phyloP scores from a whole-genome alignment of 805 yeast species.

The Debaryomyces castellii region DNA sequence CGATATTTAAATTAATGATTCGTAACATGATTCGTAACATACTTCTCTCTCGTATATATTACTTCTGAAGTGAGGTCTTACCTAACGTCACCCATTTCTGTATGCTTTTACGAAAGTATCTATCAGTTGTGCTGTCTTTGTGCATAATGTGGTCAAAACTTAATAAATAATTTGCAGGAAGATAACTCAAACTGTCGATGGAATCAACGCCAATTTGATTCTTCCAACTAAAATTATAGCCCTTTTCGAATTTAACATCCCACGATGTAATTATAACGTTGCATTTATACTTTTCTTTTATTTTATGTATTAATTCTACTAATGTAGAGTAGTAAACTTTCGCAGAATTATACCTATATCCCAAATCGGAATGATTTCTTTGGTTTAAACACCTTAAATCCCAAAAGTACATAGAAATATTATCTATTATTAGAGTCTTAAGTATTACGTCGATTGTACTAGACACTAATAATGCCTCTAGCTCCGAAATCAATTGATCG shows the following conservation, averaged over 20 bases:
- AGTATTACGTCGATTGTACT: slow-evolving; percentile 7
- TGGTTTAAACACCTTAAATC: slow-evolving; percentile 16
- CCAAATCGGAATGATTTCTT: slow-evolving; percentile 5
- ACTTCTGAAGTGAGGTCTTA: too few species aligned
- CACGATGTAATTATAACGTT: slow-evolving; percentile 26
- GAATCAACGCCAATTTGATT: neutral
- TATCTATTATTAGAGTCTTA: slow-evolving; percentile 26
- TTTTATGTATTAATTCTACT: slow-evolving; percentile 6
- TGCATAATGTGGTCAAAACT: slow-evolving; percentile 12
- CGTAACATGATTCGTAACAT: too few species aligned
- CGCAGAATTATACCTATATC: slow-evolving; percentile 6
- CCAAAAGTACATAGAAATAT: slow-evolving; percentile 38
- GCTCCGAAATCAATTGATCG: neutral
- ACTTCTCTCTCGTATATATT: too few species aligned
- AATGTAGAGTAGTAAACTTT: slow-evolving; percentile 14
- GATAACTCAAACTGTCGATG: slow-evolving; percentile 1
- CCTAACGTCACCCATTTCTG: slow-evolving; percentile 4
- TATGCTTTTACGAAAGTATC: slow-evolving; percentile 3
- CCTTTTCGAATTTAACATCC: slow-evolving; percentile 30
- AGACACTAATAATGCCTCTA: neutral
- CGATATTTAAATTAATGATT: too few species aligned
- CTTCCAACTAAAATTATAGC: slow-evolving; percentile 17
- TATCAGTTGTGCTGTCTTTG: slow-evolving; percentile 4
- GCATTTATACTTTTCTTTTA: slow-evolving; percentile 21
- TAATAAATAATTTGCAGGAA: slow-evolving; percentile 10